A percentile compares a stretch with the other conserved stretches of the same genome.
phyloP scores from a whole-genome alignment of 768 basidiomycete genomes.

The Mycena pura region DNA sequence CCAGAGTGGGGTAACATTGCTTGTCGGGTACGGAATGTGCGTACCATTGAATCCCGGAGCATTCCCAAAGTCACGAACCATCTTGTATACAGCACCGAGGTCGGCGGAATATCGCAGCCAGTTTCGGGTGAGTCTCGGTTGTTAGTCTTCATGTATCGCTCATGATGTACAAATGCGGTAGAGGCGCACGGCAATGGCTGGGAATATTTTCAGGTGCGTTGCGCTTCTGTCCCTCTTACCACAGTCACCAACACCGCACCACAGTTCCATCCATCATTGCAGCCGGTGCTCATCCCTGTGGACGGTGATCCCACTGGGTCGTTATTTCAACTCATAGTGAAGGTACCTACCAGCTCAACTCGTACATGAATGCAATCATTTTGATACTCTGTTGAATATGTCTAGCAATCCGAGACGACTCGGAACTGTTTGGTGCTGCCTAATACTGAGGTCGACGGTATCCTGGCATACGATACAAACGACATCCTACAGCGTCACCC shows the following conservation, averaged over 20 bases:
- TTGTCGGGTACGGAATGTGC: neutral
- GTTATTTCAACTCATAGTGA: too few species aligned
- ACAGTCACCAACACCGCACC: neutral
- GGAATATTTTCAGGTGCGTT: neutral
- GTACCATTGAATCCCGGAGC: neutral
- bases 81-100: neutral
- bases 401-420: too few species aligned
- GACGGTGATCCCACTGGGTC: too few species aligned
- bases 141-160: neutral
- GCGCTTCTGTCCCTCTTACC: neutral
- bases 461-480: neutral
- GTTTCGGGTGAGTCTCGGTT: neutral
- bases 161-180: neutral
- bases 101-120: neutral
- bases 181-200: too few species aligned
- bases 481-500: neutral
- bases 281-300: neutral
- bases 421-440: too few species aligned
- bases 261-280: neutral
- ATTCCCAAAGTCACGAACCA: neutral
- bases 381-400: too few species aligned
- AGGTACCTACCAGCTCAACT: too few species aligned
- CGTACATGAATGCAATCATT: too few species aligned
- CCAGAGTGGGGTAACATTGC: neutral
- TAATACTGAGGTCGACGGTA: too few species aligned